Base-by-base conservation (phyloP, 768 basidiomycete species). In the Hydnomerulius pinastri region DNA sequence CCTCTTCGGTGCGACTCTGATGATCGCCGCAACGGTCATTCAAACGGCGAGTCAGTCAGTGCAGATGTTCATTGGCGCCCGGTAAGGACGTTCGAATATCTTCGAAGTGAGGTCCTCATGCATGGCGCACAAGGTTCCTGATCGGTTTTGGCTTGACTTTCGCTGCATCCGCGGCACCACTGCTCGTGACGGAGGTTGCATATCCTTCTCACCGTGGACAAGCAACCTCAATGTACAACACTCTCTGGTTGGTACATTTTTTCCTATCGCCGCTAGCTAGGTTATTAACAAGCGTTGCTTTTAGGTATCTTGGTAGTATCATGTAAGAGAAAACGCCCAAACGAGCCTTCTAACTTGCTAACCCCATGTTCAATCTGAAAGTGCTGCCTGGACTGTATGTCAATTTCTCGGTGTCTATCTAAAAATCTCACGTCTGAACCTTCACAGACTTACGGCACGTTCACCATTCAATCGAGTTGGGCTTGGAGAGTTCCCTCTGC, bases 311-410 rank as follows among this genome's bases (percentile, higher is more conserved):
- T 54, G 71, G 70, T 10, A 64, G 66, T 45, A 66, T 71, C 51
- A 60, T 64, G 69, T 69, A 53, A 55, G 70, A 44, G n/a, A n/a
- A n/a, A n/a, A n/a, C n/a, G n/a, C 43, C 12, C 27, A 28, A 20
- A 23, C 18, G 32, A 6, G 1, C 35, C 36, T 18, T 20, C 24
- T 38, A n/a, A n/a, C n/a, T n/a, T n/a, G n/a, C n/a, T n/a, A n/a
- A n/a, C n/a, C n/a, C n/a, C n/a, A n/a, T n/a, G n/a, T n/a, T n/a
- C n/a, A 41, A 25, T 27, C 13, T 5, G 11, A 28, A 43, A 80
- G 79, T 48, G 81, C 87, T 36, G 86, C 87, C 9, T 91, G 87
- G 88, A 76, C 85, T 0, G 54, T 56, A 38, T n/a, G 47, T 25
- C 38, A n/a, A n/a, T n/a, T n/a, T n/a, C n/a, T n/a, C n/a, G n/a